Evolutionary conservation across 257 asterid genomes (phyloP), one percentile per base, ranked within the genome.

Genomic region (Nicotiana tomentosiformis): DNA sequence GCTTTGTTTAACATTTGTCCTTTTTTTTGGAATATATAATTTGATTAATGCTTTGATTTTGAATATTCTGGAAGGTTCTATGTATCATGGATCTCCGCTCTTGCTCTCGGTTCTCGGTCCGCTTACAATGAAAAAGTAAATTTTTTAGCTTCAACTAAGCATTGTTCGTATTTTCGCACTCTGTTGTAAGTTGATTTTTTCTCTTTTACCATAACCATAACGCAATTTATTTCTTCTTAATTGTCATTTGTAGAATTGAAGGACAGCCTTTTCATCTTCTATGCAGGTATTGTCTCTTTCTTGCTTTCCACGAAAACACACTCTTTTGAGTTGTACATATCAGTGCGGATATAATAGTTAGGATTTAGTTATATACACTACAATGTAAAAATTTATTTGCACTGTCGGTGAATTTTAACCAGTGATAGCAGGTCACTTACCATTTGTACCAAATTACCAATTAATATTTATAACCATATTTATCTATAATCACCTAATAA

Each of bases 71-170:
- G 86, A 88, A 95, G 98, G 99, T 84, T 96, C 99, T 3, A 94
- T 94, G 99, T 96, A 91, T 87, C 99, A 94, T 78, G 99, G 99
- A 83, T 96, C 99, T 60, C 98, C 98, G 16, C 85, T 96, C 33
- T 81, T 94, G 88, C 95, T 96, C 65, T 87, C 96, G 14, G 56
- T 90, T 81, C 92, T 94, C 16, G 99, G 98, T 6, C 98, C 99
- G 35, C 95, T 96, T 64, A 90, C 97, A 9, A 89, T 86, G 46
- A 89, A 85, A 85, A 91, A 86, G 98, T 94, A 87, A 87, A 23
- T 29, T 60, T 23, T 62, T 66, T 5, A 76, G 77, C 78, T 83
- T 46, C 72, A 77, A 58, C 66, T 26, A 76, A 46, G 80, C 60
- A 29, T 53, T 83, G 30, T 8, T 84, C 5, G 37, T 39, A 2